These are phyloP conservation scores for Heracleum sosnowskyi DNA, from an alignment of 129 eudicot species.

Conservation along the genomic window DNA sequence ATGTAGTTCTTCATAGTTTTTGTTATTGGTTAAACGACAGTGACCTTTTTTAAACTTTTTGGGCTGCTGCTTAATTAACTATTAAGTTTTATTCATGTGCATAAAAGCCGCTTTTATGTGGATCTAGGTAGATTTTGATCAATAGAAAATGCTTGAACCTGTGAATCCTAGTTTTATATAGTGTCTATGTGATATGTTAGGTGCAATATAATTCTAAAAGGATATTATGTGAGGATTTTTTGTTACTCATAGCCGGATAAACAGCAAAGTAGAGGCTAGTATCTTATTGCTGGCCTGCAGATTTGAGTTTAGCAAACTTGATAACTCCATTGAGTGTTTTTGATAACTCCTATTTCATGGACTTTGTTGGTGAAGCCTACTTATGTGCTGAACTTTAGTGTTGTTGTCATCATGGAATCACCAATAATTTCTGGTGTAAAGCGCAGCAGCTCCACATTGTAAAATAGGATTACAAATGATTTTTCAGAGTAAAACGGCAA, in stretches of 20 bases:
- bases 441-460: neutral
- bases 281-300: neutral
- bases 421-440: neutral
- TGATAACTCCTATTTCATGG: neutral
- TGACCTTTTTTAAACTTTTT: too few species aligned
- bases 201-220: neutral
- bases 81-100: neutral
- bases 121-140: neutral
- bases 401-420: neutral
- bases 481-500: neutral
- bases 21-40: conserved; percentile 12
- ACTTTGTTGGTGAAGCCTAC: neutral
- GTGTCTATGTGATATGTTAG: neutral
- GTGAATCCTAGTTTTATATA: neutral
- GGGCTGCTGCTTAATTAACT: neutral
- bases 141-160: neutral
- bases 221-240: neutral
- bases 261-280: neutral
- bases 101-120: neutral
- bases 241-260: neutral
- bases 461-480: neutral
- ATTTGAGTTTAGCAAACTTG: neutral
- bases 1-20: conserved; percentile 43
- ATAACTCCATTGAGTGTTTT: neutral
- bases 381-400: neutral